Evolutionary conservation across 2,329 filamentous ascomycete species (phyloP), one percentile per base, ranked within the genome.

Genomic region (Neopestalotiopsis rosae): DNA sequence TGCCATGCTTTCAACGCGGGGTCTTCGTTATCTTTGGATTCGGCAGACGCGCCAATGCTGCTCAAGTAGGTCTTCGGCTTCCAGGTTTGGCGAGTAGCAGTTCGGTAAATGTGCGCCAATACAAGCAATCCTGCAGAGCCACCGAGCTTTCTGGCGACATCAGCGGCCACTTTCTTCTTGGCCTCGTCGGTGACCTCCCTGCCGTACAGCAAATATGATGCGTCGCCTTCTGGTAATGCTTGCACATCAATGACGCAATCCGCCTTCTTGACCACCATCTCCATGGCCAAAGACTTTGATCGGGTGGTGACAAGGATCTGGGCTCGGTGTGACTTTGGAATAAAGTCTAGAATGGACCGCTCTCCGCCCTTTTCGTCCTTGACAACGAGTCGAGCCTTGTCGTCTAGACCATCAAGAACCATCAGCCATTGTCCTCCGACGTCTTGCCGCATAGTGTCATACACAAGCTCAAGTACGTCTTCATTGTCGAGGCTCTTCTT

Each of bases 391-490:
- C 3, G 3, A 9, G 24, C 17, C 30, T 14, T 59, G 65, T 66
- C 65, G 6, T 66, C 65, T 17, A 59, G 52, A 3, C 65, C 56
- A 28, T 66, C 65, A 3, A 66, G 52, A 14, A 66, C 28, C 52
- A 66, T 66, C 17, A 66, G 4, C 65, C 65, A 66, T 5, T 59
- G 49, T 2, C 65, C 65, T 5, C 42, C n/a, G 12, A 52, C 63
- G n/a, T 66, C 65, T 42, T 59, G 65, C 1, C 28, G 10, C 40
- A 66, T 24, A 28, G 34, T 40, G 14, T 59, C 30, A 17, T 30
- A 40, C 13, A 66, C 65, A 5, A 49, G 24, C 4, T 40, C 52
- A 24, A 66, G 34, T 5, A 61, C 49, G 13, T 59, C 34, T 20
- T 30, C 20, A 17, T 59, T 28, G 10, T 42, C 34, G 4, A 52